Percentiles rank a stretch among this genome's conserved stretches.
Evolutionary conservation across 129 eudicot genomes (phyloP).

Genomic region (Arctium minus): DNA sequence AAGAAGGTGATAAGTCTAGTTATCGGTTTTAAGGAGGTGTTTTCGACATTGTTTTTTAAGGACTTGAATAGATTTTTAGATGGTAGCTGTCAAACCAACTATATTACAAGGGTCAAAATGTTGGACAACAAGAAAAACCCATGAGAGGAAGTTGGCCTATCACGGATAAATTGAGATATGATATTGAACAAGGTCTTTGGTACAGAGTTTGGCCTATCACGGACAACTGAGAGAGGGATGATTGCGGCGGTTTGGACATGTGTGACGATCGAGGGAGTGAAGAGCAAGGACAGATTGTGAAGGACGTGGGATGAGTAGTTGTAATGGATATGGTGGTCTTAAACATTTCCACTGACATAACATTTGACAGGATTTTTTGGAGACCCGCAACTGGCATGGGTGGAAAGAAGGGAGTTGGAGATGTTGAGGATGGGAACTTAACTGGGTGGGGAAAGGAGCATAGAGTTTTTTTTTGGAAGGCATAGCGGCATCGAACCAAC

Average conservation of each 20-base stretch:
- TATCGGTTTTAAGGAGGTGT: background rate
- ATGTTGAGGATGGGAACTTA: too few species aligned
- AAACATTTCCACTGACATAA: background rate
- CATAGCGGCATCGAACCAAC: too few species aligned
- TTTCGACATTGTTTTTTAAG: background rate
- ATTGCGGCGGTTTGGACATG: too few species aligned
- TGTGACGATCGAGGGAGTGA: background rate
- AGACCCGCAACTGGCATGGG: too few species aligned
- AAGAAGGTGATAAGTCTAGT: background rate
- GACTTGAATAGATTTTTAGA: too few species aligned
- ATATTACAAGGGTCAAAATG: background rate
- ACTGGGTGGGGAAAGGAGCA: too few species aligned
- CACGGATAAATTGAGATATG: background rate
- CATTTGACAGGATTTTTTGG: background rate
- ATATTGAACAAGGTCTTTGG: background rate
- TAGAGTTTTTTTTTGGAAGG: too few species aligned
- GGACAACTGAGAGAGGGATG: too few species aligned
- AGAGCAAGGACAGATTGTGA: background rate
- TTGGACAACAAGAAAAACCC: background rate
- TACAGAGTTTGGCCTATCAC: background rate
- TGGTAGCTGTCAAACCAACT: background rate
- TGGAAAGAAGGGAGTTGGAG: too few species aligned
- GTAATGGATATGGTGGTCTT: background rate
- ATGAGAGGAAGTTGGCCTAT: background rate
- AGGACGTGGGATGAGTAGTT: background rate